These are phyloP conservation scores for Mycena vulgaris DNA, from an alignment of 768 basidiomycete species.

Conservation along the genomic window DNA sequence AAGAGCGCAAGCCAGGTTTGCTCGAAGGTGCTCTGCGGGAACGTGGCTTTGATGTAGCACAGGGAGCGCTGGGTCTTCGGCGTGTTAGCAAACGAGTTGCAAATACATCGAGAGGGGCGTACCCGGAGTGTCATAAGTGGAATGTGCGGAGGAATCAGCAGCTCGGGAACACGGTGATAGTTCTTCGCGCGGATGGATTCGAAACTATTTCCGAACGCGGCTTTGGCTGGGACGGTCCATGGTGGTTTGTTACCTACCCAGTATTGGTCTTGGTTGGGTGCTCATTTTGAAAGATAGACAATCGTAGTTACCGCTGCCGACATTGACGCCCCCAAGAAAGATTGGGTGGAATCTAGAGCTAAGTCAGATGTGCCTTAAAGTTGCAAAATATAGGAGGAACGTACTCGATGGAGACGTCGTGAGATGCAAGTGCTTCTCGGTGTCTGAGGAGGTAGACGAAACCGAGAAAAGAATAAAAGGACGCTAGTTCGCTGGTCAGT, in stretches of 20 bases:
- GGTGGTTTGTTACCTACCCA: constrained; percentile 34
- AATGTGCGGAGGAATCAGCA: constrained; percentile 29
- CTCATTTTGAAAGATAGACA: too few relatives aligned
- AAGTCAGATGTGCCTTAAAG: background rate
- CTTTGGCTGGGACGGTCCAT: constrained; percentile 37
- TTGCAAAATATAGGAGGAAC: background rate
- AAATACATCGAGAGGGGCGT: background rate
- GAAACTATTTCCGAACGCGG: constrained; percentile 21
- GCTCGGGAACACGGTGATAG: constrained; percentile 25
- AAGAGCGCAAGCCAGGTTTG: constrained; percentile 33
- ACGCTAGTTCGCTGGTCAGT: constrained; percentile 19
- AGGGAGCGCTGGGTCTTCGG: constrained; percentile 37
- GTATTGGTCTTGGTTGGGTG: background rate
- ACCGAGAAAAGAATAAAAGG: constrained; percentile 33
- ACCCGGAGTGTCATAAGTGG: constrained; percentile 35
- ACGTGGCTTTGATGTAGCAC: constrained; percentile 38
- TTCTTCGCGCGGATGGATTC: constrained; percentile 28
- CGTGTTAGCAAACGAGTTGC: background rate
- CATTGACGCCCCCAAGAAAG: constrained; percentile 37
- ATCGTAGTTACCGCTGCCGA: constrained; percentile 23
- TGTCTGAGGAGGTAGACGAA: constrained; percentile 32
- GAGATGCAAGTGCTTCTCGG: constrained; percentile 26
- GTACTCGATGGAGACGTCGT: constrained; percentile 36
- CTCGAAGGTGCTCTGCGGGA: constrained; percentile 33
- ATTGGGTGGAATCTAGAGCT: constrained; percentile 32